These are phyloP conservation scores for Mesembryanthemum crystallinum DNA, from an alignment of 148 eudicot genomes.

Conservation along the genomic window DNA sequence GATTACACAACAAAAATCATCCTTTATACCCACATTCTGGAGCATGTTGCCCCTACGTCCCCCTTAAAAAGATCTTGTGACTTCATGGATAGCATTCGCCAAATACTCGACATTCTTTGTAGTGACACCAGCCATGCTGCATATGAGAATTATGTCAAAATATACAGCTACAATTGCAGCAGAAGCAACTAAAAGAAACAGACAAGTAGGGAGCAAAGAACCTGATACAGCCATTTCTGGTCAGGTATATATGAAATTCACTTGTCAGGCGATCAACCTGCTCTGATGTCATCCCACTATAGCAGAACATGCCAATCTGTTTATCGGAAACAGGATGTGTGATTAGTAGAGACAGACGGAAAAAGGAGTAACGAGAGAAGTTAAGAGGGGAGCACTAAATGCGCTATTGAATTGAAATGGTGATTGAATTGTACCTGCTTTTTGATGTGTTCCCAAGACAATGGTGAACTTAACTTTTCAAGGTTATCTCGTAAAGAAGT, in stretches of 20 bases:
- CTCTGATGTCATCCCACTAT: conserved; percentile 91
- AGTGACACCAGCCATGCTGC: conserved; percentile 96
- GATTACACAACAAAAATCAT: conserved; percentile 5
- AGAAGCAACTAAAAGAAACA: not conserved
- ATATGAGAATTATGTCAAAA: not conserved
- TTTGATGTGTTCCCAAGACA: conserved; percentile 97
- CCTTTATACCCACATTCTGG: not conserved
- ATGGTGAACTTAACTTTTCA: conserved; percentile 77
- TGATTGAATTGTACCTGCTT: conserved; percentile 56
- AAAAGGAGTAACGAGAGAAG: not conserved
- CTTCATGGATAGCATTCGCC: conserved; percentile 93
- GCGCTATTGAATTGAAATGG: not conserved
- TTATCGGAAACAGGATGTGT: conserved; percentile 5
- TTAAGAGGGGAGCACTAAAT: not conserved
- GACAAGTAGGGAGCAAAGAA: conserved; percentile 17
- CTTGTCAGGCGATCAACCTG: conserved; percentile 90
- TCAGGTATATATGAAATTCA: conserved; percentile 86
- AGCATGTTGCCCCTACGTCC: not conserved
- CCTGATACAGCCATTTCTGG: conserved; percentile 98
- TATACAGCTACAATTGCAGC: conserved; percentile 3
- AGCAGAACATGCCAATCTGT: conserved; percentile 99
- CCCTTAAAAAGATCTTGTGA: conserved; percentile 60
- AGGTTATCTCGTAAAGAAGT: conserved; percentile 71
- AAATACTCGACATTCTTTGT: conserved; percentile 85
- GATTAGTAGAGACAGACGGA: no score